A percentile compares a stretch with the other conserved stretches of the same genome.
Conservation (phyloP, 768 basidiomycete genomes). For the Xerocomellus amylosporus region DNA sequence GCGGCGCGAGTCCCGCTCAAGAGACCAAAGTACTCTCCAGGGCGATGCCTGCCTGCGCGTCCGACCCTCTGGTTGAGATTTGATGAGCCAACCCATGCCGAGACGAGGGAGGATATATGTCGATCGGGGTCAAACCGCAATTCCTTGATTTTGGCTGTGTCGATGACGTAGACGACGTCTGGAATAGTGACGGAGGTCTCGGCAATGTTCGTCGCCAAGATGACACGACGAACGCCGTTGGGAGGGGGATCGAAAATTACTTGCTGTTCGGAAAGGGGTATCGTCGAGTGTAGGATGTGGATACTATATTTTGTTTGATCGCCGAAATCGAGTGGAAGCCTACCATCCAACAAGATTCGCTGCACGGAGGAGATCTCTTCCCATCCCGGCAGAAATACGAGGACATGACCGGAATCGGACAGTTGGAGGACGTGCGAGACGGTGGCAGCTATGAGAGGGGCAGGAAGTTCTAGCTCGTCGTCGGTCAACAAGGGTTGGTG, state of each 20-base stretch:
- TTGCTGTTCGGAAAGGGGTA: slow-evolving; percentile 87
- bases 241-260: slow-evolving; percentile 83
- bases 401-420: slow-evolving; percentile 80
- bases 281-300: slow-evolving; percentile 85
- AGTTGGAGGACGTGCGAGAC: slow-evolving; percentile 72
- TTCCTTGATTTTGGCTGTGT: slow-evolving; percentile 86
- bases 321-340: slow-evolving; percentile 58
- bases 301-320: slow-evolving; percentile 59
- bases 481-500: slow-evolving; percentile 18
- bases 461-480: slow-evolving; percentile 75
- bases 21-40: slow-evolving; percentile 90
- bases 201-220: slow-evolving; percentile 92
- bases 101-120: slow-evolving; percentile 84
- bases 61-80: slow-evolving; percentile 91
- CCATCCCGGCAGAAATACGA: slow-evolving; percentile 93
- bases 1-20: slow-evolving; percentile 60
- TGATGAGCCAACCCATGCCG: slow-evolving; percentile 87
- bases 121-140: slow-evolving; percentile 84
- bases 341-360: slow-evolving; percentile 51
- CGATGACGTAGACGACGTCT: slow-evolving; percentile 92
- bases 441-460: slow-evolving; percentile 75
- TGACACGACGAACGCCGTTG: slow-evolving; percentile 75
- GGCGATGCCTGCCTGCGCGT: slow-evolving; percentile 86
- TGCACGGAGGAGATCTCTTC: slow-evolving; percentile 82
- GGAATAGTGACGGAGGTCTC: slow-evolving; percentile 96